A percentile compares a stretch with the other conserved stretches of the same genome.
phyloP scores from a whole-genome alignment of 2,329 filamentous ascomycete genomes.

The Stagonosporopsis vannaccii region DNA sequence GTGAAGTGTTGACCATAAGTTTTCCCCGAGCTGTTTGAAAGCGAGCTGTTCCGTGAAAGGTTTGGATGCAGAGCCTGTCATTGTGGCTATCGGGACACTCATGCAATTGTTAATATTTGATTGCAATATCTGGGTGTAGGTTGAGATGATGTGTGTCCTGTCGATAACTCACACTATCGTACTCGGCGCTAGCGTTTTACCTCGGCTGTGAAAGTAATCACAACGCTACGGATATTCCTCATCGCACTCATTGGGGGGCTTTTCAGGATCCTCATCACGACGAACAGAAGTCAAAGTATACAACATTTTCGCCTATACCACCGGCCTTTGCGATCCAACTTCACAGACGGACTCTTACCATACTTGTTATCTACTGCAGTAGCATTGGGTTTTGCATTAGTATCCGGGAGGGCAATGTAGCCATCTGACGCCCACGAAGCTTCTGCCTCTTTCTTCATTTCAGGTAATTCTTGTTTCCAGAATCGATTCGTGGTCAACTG shows the following conservation, averaged over 20 bases:
- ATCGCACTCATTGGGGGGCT: neutral
- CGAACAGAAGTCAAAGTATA: neutral
- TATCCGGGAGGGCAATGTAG: conserved; percentile 9
- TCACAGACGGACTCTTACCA: neutral
- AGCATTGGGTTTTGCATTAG: neutral
- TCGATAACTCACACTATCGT: no score
- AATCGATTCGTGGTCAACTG: neutral
- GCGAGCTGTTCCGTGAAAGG: conserved; percentile 27
- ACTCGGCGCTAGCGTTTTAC: conserved; percentile 10
- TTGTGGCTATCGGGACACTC: neutral
- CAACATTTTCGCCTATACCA: neutral
- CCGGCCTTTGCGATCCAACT: neutral
- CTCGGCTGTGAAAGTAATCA: conserved; percentile 9
- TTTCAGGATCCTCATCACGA: neutral
- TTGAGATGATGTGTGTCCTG: neutral
- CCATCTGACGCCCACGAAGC: conserved; percentile 19
- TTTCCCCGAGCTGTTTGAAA: conserved; percentile 18
- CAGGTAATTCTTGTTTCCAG: conserved; percentile 9
- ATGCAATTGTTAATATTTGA: neutral
- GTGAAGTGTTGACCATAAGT: conserved; percentile 27
- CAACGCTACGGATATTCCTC: neutral
- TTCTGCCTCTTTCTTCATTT: conserved; percentile 17
- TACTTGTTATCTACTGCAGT: neutral
- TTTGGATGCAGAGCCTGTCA: conserved; percentile 1
- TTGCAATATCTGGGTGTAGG: neutral